Evolutionary conservation across 225 moss, liverwort and hornwort genomes (phyloP).

Genomic region (Polytrichum formosum): DNA sequence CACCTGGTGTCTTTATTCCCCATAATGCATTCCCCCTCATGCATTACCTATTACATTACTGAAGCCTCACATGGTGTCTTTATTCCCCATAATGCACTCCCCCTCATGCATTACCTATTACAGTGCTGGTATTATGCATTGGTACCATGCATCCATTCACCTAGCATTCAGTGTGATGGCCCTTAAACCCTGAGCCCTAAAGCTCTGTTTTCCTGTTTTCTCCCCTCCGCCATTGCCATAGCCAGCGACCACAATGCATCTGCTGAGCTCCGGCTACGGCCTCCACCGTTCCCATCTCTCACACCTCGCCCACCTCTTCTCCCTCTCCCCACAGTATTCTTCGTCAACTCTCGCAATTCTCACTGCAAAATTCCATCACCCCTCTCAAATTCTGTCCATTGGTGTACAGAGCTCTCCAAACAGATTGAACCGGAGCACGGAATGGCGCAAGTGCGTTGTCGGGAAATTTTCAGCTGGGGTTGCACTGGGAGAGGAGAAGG

Average conservation of each 20-base stretch:
- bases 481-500: background rate
- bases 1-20: no score
- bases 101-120: no score
- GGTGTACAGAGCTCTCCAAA: background rate
- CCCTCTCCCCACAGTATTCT: background rate
- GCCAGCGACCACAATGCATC: conserved; percentile 21
- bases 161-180: no score
- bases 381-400: background rate
- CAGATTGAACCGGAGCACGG: background rate
- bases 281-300: conserved; percentile 30
- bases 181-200: no score
- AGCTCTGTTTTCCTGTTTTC: no score
- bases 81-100: no score
- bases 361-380: background rate
- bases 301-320: conserved; percentile 15
- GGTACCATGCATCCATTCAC: no score
- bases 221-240: no score
- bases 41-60: no score
- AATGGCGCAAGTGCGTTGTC: background rate
- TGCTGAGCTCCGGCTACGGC: conserved; percentile 22
- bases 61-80: no score
- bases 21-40: no score
- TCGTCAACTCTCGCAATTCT: background rate
- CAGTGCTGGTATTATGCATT: no score
- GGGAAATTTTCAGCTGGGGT: background rate